phyloP scores from a whole-genome alignment of 176 grass and related monocot genomes.

The Panicum miliaceum region DNA sequence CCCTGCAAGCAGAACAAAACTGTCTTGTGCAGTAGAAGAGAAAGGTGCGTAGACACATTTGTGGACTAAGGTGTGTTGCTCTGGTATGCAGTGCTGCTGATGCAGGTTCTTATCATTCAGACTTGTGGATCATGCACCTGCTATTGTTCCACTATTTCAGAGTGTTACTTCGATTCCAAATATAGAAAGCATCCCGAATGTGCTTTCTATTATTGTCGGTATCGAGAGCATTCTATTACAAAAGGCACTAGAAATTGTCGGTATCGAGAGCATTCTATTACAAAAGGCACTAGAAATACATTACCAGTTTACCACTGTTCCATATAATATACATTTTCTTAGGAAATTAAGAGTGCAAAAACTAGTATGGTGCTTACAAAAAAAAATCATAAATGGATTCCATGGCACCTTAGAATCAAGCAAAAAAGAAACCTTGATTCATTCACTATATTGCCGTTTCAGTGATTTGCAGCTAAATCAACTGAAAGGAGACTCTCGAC shows the following conservation, averaged over 20 bases:
- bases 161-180: background rate
- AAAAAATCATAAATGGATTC: background rate
- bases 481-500: slow-evolving; percentile 45
- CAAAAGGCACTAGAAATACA: slow-evolving; percentile 3
- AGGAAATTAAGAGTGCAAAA: background rate
- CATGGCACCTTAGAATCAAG: background rate
- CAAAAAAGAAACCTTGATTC: background rate
- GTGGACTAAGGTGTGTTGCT: background rate
- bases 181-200: background rate
- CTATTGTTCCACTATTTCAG: background rate
- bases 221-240: background rate
- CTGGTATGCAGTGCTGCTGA: background rate
- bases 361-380: background rate
- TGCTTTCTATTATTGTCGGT: background rate
- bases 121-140: background rate
- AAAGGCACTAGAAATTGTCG: too few relatives aligned
- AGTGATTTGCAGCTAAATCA: slow-evolving; percentile 15
- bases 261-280: background rate
- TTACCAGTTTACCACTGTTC: background rate
- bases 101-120: background rate
- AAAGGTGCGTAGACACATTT: background rate
- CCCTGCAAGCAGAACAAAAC: background rate
- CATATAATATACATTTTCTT: background rate
- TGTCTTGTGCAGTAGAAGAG: background rate
- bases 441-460: background rate